Evolutionary conservation across 345 rosid species (phyloP).

Genomic region (Luvunga scandens): DNA sequence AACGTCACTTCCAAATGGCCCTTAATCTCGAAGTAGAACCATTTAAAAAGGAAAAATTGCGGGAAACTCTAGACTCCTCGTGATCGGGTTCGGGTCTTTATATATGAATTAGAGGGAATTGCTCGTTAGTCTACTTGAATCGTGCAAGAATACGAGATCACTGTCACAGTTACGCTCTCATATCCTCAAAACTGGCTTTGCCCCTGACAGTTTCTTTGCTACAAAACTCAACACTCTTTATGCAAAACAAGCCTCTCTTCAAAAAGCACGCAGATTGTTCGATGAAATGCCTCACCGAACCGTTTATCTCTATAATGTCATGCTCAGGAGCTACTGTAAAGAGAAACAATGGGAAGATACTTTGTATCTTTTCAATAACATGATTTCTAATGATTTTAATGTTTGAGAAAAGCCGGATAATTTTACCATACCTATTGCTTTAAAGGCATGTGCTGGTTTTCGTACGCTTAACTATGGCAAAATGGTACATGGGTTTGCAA

Average conservation of each 20-base stretch:
- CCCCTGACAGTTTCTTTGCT: slow-evolving; percentile 22
- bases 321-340: slow-evolving; percentile 43
- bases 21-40: too few species aligned
- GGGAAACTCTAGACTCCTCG: too few species aligned
- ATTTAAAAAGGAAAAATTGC: too few species aligned
- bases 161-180: slow-evolving; percentile 25
- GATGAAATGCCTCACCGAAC: slow-evolving; percentile 44
- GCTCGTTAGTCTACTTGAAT: slow-evolving; percentile 8
- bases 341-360: slow-evolving; percentile 30
- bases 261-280: slow-evolving; percentile 46
- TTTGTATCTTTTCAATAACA: slow-evolving; percentile 31
- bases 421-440: slow-evolving; percentile 39
- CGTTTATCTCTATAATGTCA: slow-evolving; percentile 43
- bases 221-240: slow-evolving; percentile 13
- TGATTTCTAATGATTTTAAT: slow-evolving; percentile 18
- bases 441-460: slow-evolving; percentile 50
- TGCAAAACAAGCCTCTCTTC: slow-evolving; percentile 8
- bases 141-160: too few species aligned
- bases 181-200: slow-evolving; percentile 26
- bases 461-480: slow-evolving; percentile 35
- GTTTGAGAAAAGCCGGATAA: slow-evolving; percentile 35
- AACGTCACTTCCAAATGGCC: too few species aligned
- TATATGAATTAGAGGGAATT: slow-evolving; percentile 27
- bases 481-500: slow-evolving; percentile 44
- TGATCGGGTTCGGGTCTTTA: too few species aligned